These are phyloP conservation scores for Solanum pennellii DNA, from an alignment of 257 asterid species.

Conservation along the genomic window DNA sequence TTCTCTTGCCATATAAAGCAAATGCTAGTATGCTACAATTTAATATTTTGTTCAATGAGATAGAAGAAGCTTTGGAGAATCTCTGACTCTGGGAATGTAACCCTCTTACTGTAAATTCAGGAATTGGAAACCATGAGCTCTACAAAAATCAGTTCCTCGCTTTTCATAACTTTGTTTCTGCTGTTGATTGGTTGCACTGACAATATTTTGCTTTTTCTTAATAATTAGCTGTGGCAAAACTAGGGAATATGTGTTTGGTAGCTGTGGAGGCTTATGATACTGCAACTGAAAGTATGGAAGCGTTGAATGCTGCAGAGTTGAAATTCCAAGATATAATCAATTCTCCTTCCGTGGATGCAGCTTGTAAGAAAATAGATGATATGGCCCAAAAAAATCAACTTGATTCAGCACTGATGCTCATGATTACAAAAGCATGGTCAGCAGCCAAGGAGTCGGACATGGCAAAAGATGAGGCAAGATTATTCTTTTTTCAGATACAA, in stretches of 20 bases:
- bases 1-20: not conserved
- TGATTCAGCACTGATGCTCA: slow-evolving; percentile 77
- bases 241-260: slow-evolving; percentile 66
- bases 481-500: not conserved
- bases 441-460: slow-evolving; percentile 85
- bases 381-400: slow-evolving; percentile 80
- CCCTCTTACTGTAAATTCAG: not conserved
- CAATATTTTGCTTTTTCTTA: slow-evolving; percentile 1
- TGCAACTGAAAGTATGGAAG: slow-evolving; percentile 63
- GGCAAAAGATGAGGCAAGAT: slow-evolving; percentile 70
- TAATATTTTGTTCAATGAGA: not conserved
- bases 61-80: not conserved
- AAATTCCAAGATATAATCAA: slow-evolving; percentile 80
- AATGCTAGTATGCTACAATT: not conserved
- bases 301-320: slow-evolving; percentile 69
- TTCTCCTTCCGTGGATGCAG: slow-evolving; percentile 82
- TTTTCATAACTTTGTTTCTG: not conserved
- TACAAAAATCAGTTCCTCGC: not conserved
- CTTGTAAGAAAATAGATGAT: slow-evolving; percentile 81
- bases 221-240: slow-evolving; percentile 59
- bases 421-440: slow-evolving; percentile 94
- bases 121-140: not conserved
- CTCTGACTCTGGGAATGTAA: not conserved
- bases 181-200: not conserved
- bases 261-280: slow-evolving; percentile 76